These are phyloP conservation scores for Ganoderma leucocontextum DNA, from an alignment of 1,284 basidiomycete species.

Conservation along the genomic window DNA sequence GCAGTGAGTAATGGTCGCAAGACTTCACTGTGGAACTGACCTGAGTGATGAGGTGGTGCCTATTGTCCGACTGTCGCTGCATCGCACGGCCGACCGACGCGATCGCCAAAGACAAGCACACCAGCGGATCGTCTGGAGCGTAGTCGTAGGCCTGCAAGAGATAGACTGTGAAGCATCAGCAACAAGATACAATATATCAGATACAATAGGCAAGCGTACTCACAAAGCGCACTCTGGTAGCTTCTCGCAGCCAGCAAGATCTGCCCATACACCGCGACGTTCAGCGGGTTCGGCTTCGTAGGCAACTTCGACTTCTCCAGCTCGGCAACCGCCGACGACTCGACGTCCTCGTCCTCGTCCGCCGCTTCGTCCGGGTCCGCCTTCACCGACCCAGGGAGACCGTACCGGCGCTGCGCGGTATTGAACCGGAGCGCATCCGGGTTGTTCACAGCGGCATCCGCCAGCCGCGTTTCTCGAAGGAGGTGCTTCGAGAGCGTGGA, in stretches of 20 bases:
- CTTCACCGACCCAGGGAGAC: conserved; percentile 40
- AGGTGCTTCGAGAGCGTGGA: conserved; percentile 84
- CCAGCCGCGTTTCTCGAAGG: conserved; percentile 77
- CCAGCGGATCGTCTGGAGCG: conserved; percentile 83
- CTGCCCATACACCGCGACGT: conserved; percentile 87
- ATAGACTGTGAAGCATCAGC: conserved; percentile 72
- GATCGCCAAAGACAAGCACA: conserved; percentile 85
- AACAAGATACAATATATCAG: neutral
- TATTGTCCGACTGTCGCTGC: conserved; percentile 94
- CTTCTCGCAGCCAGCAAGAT: conserved; percentile 87
- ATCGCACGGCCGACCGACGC: conserved; percentile 87
- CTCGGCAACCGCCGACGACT: conserved; percentile 28
- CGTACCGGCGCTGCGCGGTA: conserved; percentile 59
- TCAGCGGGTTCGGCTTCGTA: conserved; percentile 77
- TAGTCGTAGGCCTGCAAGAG: conserved; percentile 89
- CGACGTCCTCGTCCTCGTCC: conserved; percentile 45
- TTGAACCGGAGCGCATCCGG: conserved; percentile 70
- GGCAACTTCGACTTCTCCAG: conserved; percentile 52
- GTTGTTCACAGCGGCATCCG: conserved; percentile 67
- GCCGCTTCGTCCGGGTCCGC: conserved; percentile 45
- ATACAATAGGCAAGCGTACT: conserved; percentile 42
- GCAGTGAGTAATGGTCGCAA: conserved; percentile 40
- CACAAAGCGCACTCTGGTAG: conserved; percentile 91
- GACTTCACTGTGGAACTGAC: conserved; percentile 44
- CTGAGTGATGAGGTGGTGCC: conserved; percentile 87